A percentile compares a stretch with the other conserved stretches of the same genome.
These are phyloP conservation scores for Corynespora cassiicola DNA, from an alignment of 2,329 filamentous ascomycete genomes.

Conservation along the genomic window DNA sequence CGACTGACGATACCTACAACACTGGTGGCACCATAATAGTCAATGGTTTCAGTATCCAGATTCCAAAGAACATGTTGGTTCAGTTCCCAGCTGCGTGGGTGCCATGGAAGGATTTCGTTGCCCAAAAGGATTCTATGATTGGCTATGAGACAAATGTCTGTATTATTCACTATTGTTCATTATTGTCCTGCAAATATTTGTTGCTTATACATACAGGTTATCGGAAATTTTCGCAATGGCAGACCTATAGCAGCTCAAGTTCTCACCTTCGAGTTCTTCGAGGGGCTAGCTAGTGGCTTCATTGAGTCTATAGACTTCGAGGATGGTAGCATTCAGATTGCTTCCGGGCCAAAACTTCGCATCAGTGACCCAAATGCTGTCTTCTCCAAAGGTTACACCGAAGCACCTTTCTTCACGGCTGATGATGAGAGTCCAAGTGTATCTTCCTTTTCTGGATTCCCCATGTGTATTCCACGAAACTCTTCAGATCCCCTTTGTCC, in stretches of 20 bases:
- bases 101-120: conserved; percentile 38
- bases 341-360: conserved; percentile 33
- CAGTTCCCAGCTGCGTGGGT: conserved; percentile 55
- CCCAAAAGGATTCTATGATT: conserved; percentile 4
- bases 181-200: neutral
- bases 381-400: conserved; percentile 47
- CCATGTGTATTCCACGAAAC: conserved; percentile 57
- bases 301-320: conserved; percentile 30
- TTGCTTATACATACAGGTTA: conserved; percentile 18
- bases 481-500: conserved; percentile 39
- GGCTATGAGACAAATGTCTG: conserved; percentile 5
- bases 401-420: conserved; percentile 51
- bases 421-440: conserved; percentile 56
- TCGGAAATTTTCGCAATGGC: conserved; percentile 41
- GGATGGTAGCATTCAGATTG: conserved; percentile 39
- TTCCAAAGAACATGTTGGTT: conserved; percentile 55
- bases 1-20: conserved; percentile 35
- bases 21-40: conserved; percentile 52
- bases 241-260: conserved; percentile 41
- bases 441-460: conserved; percentile 54
- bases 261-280: conserved; percentile 33
- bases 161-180: neutral
- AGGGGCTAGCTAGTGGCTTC: conserved; percentile 36
- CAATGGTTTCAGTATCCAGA: conserved; percentile 49
- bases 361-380: conserved; percentile 52